Evolutionary conservation across 1,284 basidiomycete species (phyloP).

Genomic region (Athelia sp.): DNA sequence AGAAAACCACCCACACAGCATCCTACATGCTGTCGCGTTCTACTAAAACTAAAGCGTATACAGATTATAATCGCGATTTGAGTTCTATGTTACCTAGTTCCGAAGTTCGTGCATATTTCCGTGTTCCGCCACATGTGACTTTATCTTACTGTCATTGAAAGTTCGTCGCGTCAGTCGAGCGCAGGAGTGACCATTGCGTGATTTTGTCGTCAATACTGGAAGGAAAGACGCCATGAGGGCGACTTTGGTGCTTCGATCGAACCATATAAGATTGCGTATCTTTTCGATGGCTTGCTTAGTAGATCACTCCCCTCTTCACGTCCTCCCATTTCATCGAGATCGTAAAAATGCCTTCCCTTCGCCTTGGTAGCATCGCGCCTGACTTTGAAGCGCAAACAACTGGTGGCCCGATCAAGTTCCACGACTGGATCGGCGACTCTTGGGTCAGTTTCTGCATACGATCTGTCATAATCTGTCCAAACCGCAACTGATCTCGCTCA

Average conservation of each 20-base stretch:
- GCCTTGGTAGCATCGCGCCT: slow-evolving; percentile 75
- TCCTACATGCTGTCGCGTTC: slow-evolving; percentile 89
- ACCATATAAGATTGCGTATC: slow-evolving; percentile 16
- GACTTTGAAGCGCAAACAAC: slow-evolving; percentile 86
- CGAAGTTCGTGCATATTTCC: too few species aligned
- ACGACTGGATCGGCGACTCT: slow-evolving; percentile 84
- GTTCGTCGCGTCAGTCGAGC: neutral
- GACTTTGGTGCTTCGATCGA: too few species aligned
- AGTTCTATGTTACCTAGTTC: too few species aligned
- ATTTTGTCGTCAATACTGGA: slow-evolving; percentile 31
- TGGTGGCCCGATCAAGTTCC: slow-evolving; percentile 76
- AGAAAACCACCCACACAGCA: slow-evolving; percentile 86
- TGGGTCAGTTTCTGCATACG: slow-evolving; percentile 58
- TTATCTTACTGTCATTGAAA: neutral
- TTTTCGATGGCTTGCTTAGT: neutral
- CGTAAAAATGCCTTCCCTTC: slow-evolving; percentile 41
- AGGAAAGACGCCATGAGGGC: slow-evolving; percentile 38
- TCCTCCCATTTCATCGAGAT: neutral
- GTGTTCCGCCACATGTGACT: too few species aligned
- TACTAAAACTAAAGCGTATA: too few species aligned
- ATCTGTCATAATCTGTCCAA: neutral
- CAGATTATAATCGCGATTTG: too few species aligned
- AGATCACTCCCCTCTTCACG: neutral
- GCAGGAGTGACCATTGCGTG: neutral
- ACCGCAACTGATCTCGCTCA: neutral